Evolutionary conservation across 139 green algal genomes (phyloP).

Genomic region (Haematococcus sp.): DNA sequence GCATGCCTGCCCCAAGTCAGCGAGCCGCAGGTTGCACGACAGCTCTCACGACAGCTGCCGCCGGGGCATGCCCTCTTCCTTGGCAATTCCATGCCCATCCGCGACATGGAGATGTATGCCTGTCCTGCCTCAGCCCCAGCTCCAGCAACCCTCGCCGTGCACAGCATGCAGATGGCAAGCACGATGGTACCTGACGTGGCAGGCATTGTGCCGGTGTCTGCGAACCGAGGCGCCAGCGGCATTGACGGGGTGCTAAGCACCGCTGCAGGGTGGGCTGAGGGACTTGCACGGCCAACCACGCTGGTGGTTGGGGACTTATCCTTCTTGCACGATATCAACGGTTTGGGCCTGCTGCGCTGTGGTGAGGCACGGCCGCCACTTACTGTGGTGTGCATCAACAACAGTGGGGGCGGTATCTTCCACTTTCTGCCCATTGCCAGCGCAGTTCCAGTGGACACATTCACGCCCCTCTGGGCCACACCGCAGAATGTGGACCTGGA

Average conservation of each 20-base stretch:
- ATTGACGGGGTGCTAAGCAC: constrained; percentile 96
- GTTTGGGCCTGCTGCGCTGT: constrained; percentile 81
- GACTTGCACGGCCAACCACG: constrained; percentile 71
- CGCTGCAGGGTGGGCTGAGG: constrained; percentile 89
- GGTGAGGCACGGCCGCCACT: constrained; percentile 71
- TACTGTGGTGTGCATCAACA: constrained; percentile 95
- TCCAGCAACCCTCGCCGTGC: constrained; percentile 4
- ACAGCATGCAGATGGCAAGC: not conserved
- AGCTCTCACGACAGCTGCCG: constrained; percentile 52
- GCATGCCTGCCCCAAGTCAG: constrained; percentile 31
- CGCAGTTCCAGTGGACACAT: constrained; percentile 61
- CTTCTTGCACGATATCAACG: constrained; percentile 98
- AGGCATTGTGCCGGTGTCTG: constrained; percentile 55
- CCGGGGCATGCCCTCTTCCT: constrained; percentile 85
- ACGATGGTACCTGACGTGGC: not conserved
- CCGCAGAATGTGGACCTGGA: constrained; percentile 86
- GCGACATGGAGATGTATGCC: constrained; percentile 96
- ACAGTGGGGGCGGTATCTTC: constrained; percentile 95
- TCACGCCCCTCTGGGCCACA: constrained; percentile 88
- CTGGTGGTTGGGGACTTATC: constrained; percentile 95
- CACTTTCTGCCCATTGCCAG: constrained; percentile 89
- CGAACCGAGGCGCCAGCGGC: constrained; percentile 92
- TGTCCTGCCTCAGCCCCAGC: constrained; percentile 14
- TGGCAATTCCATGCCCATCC: constrained; percentile 98
- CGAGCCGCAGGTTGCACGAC: constrained; percentile 69